Percentiles rank a stretch among this genome's conserved stretches.
Evolutionary conservation across 345 rosid species (phyloP).

Genomic region (Laguncularia racemosa): DNA sequence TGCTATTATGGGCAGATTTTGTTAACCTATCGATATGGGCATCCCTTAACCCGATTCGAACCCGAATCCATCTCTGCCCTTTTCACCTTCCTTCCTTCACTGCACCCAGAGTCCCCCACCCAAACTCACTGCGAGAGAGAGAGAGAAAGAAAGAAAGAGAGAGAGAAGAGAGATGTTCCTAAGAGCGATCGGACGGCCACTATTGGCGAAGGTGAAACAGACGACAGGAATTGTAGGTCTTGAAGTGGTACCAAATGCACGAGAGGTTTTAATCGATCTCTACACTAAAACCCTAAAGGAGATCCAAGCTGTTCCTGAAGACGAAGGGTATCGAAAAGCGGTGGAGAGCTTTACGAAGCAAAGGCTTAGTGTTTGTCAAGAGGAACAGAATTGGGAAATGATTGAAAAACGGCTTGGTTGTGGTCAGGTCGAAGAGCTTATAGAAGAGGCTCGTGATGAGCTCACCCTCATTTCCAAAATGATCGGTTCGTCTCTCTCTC

Average conservation of each 20-base stretch:
- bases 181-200: constrained; percentile 77
- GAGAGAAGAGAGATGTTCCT: constrained; percentile 45
- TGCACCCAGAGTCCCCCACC: background rate
- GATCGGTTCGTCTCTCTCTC: constrained; percentile 55
- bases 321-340: constrained; percentile 92
- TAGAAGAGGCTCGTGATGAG: constrained; percentile 95
- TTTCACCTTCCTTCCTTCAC: too few relatives aligned
- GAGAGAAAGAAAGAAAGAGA: background rate
- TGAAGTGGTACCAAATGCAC: constrained; percentile 90
- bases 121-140: background rate
- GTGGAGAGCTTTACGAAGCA: constrained; percentile 86
- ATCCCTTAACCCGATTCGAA: too few relatives aligned
- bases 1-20: too few relatives aligned
- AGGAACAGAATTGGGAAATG: constrained; percentile 81
- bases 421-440: constrained; percentile 97
- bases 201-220: constrained; percentile 82
- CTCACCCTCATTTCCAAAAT: constrained; percentile 84
- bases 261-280: constrained; percentile 67
- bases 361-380: constrained; percentile 66
- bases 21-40: too few relatives aligned
- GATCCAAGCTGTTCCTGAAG: constrained; percentile 91
- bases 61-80: too few relatives aligned
- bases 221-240: constrained; percentile 96
- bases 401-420: constrained; percentile 85
- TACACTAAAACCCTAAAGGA: constrained; percentile 88